phyloP scores from a whole-genome alignment of 1,284 basidiomycete species.

The Hemileia vastatrix region DNA sequence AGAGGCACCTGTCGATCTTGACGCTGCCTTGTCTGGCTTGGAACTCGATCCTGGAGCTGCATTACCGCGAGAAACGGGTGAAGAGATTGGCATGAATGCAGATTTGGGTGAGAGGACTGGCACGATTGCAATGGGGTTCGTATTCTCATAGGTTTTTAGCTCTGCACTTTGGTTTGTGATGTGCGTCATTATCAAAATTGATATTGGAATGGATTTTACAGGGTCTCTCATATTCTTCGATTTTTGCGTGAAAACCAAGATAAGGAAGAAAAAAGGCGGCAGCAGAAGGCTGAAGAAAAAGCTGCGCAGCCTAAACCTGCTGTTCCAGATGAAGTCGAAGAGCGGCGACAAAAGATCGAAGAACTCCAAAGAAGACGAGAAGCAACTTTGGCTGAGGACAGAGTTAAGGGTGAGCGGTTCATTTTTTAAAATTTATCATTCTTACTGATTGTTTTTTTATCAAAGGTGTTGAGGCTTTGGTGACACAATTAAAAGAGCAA shows the following conservation, averaged over 20 bases:
- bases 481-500: conserved; percentile 21
- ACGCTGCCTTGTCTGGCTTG: conserved; percentile 13
- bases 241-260: conserved; percentile 22
- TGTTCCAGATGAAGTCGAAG: conserved; percentile 21
- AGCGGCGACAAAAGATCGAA: conserved; percentile 17
- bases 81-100: conserved; percentile 4
- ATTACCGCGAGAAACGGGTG: conserved; percentile 16
- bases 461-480: conserved; percentile 16
- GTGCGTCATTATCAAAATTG: not conserved
- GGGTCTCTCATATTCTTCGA: conserved; percentile 22
- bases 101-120: conserved; percentile 16
- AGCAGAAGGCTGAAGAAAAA: conserved; percentile 19
- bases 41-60: too few species aligned
- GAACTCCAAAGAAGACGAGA: conserved; percentile 20
- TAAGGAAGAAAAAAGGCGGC: conserved; percentile 19
- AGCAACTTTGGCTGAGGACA: conserved; percentile 21
- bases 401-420: conserved; percentile 8
- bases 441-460: not conserved
- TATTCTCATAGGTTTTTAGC: not conserved
- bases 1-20: conserved; percentile 4
- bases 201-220: not conserved
- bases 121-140: conserved; percentile 21
- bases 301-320: conserved; percentile 15
- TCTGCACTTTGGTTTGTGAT: not conserved
- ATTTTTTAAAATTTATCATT: not conserved